Evolutionary conservation across 305 asterid species (phyloP).

Genomic region (Fraxinus angustifolia): DNA sequence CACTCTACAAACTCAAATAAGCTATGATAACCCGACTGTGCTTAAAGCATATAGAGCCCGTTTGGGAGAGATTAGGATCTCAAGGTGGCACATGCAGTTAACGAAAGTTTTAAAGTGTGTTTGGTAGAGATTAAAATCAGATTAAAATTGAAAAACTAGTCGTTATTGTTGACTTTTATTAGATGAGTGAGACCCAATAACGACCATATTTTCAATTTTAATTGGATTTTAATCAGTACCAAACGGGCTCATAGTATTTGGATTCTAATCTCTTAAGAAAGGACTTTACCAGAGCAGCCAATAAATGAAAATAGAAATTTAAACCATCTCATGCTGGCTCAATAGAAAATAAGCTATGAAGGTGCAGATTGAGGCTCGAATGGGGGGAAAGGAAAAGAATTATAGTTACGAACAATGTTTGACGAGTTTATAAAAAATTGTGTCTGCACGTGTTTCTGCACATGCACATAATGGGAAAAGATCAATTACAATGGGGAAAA

Average conservation of each 20-base stretch:
- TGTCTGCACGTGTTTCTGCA: background rate
- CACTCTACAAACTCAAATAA: background rate
- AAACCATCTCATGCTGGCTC: background rate
- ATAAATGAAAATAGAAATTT: slow-evolving; percentile 1
- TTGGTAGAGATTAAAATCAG: too few species aligned
- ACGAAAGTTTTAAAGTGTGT: too few species aligned
- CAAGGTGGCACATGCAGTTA: too few species aligned
- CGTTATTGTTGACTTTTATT: too few species aligned
- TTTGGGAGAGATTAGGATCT: too few species aligned
- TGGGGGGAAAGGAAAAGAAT: background rate
- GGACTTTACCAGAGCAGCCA: background rate
- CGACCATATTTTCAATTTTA: too few species aligned
- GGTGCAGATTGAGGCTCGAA: slow-evolving; percentile 6
- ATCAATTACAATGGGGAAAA: slow-evolving; percentile 3
- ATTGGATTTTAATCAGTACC: too few species aligned
- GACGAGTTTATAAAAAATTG: background rate
- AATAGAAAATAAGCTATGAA: background rate
- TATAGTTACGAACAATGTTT: background rate
- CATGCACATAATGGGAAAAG: slow-evolving; percentile 10
- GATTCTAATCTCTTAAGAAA: background rate
- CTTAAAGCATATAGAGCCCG: background rate
- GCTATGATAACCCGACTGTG: background rate
- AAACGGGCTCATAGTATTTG: background rate
- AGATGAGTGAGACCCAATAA: too few species aligned
- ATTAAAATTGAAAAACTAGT: too few species aligned